Base-by-base conservation (phyloP, 1,139 yeast genomes). In the Debaryomycetaceae sp. region DNA sequence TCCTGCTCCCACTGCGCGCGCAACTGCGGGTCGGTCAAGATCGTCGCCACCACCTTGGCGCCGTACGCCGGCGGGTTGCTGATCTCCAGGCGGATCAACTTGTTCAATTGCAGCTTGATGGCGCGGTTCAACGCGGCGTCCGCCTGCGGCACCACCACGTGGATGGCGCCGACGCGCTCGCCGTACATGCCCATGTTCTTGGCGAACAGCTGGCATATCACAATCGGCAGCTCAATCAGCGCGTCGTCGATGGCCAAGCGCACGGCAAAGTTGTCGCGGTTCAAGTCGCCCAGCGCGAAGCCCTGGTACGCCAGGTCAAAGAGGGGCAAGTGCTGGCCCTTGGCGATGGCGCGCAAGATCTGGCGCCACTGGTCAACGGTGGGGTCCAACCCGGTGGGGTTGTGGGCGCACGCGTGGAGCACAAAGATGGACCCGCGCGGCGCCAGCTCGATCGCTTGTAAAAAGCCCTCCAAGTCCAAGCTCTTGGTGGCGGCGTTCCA, bases 181-280 rank as follows among this genome's bases (percentile, higher is more conserved):
- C 98, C 98, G 56, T 91, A 91, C 78, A 91, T 83, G 44, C 98
- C 98, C 58, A 84, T 83, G 63, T 91, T 91, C 62, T 91, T 91
- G 34, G 97, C 96, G 61, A 91, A 91, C n/a, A 96, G 86, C 65
- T 91, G 98, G 60, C 95, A 84, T 38, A 91, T 74, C 18, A 82
- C 44, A 32, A 81, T 62, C 30, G 91, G 91, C 12, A 62, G 44
- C 14, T 46, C 36, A 37, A 65, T 49, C 31, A 39, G 44, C 38
- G 47, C 45, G 37, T 69, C 65, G 45, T 78, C 71, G 34, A 85
- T 76, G 44, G 95, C 95, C 51, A 75, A 68, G 50, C 96, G 77
- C 31, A 91, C 80, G 11, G 96, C 89, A 64, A 73, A 85, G 12
- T 95, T 93, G 51, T 91, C 98, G 44, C 73, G 68, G 40, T 73